Base-by-base conservation (phyloP, 352 stramenopile genomes). In the Globisporangium orthogonon region DNA sequence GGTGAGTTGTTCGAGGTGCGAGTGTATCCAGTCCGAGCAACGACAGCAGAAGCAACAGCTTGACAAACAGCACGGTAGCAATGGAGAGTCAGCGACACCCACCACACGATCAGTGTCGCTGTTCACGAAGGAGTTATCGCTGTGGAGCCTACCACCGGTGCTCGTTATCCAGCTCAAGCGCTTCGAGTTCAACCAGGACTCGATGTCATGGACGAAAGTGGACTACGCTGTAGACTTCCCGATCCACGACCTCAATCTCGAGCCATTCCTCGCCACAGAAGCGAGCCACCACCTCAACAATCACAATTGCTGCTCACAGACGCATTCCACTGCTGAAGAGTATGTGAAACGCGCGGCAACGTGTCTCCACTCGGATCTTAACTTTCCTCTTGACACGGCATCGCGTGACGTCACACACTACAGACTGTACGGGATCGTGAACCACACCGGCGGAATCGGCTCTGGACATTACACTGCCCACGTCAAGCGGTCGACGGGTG, bases 371-470 rank as follows among this genome's bases (percentile, higher is more conserved):
- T 54, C 70, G 0, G 54, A 83, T 47, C 61, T 89, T 1, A 31
- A 65, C 2, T 71, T 89, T 29, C 71, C 73, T 15, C 62, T 71
- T 11, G 52, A 61, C 23, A 84, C 79, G 5, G 71, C 74, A 1
- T 83, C 74, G 4, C 56, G 71, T 14, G 60, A 58, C 17, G 62
- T 62, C 50, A 76, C 76, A 23, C 55, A 83, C 18, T 98, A 98
- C 63, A 85, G 96, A 69, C 65, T 98, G 40, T 98, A 98, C 62
- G 91, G 81, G 14, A 81, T 99, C 6, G 89, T 98, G 54, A 91
- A 98, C 73, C 96, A 99, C 73, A 82, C 91, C 60, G 95, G 95
- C 15, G 86, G 79, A n/a, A 76, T 98, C 13, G 87, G 87, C 13
- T 83, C 83, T 18, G 95, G 95, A 4, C 96, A 99, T 67, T 99